These are phyloP conservation scores for Zymoseptoria passerinii DNA, from an alignment of 2,329 filamentous ascomycete genomes.

Conservation along the genomic window DNA sequence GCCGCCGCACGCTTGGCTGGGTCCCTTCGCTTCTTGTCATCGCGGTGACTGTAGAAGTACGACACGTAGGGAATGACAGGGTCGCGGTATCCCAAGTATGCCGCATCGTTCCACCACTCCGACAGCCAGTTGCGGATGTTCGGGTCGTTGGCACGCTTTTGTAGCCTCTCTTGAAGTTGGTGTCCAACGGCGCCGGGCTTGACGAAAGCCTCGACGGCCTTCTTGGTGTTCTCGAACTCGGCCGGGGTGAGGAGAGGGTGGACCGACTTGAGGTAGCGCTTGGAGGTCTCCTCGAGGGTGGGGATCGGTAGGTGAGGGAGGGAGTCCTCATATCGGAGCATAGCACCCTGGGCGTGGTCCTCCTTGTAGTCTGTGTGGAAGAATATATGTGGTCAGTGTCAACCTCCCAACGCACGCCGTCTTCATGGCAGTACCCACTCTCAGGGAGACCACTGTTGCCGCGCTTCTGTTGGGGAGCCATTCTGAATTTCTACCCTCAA, in stretches of 20 bases:
- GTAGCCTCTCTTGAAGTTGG: slow-evolving; percentile 77
- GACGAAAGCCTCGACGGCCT: slow-evolving; percentile 81
- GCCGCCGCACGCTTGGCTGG: slow-evolving; percentile 89
- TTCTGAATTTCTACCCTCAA: slow-evolving; percentile 15
- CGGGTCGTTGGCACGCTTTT: slow-evolving; percentile 70
- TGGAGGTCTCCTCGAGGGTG: slow-evolving; percentile 71
- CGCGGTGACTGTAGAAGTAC: slow-evolving; percentile 98
- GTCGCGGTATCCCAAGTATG: slow-evolving; percentile 88
- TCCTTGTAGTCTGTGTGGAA: slow-evolving; percentile 60
- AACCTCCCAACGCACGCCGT: neutral
- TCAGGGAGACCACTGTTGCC: slow-evolving; percentile 41
- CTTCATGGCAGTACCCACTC: slow-evolving; percentile 28
- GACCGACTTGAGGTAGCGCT: slow-evolving; percentile 71
- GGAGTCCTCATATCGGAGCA: slow-evolving; percentile 81
- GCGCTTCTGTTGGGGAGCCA: slow-evolving; percentile 29
- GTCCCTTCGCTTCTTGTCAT: slow-evolving; percentile 79
- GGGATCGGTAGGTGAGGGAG: slow-evolving; percentile 71
- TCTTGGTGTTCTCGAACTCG: slow-evolving; percentile 66
- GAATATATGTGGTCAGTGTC: neutral
- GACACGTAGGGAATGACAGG: slow-evolving; percentile 96
- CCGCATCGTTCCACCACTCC: slow-evolving; percentile 97
- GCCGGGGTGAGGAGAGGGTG: slow-evolving; percentile 61
- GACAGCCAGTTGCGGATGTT: slow-evolving; percentile 86
- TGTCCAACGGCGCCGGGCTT: slow-evolving; percentile 76
- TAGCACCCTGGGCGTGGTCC: slow-evolving; percentile 68